phyloP scores from a whole-genome alignment of 768 basidiomycete genomes.

The Lactarius quietus region DNA sequence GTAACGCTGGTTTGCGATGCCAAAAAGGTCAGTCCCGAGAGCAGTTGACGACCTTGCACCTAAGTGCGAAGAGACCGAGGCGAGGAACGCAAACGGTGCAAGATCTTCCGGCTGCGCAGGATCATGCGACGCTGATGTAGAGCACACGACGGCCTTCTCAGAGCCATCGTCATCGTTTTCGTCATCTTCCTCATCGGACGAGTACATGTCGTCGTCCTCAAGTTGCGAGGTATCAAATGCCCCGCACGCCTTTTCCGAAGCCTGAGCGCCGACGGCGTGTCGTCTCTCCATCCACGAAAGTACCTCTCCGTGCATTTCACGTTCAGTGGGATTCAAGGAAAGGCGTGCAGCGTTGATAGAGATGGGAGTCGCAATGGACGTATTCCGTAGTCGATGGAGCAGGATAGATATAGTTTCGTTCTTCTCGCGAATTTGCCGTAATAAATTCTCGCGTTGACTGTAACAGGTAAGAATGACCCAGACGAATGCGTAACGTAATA shows the following conservation, averaged over 20 bases:
- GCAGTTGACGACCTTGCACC: background rate
- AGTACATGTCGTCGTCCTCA: slow-evolving; percentile 32
- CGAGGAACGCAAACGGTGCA: slow-evolving; percentile 23
- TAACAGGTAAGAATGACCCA: background rate
- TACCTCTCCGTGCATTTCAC: slow-evolving; percentile 31
- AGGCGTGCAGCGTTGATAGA: slow-evolving; percentile 31
- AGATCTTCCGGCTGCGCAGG: slow-evolving; percentile 7
- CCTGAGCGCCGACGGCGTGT: slow-evolving; percentile 24
- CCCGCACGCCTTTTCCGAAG: slow-evolving; percentile 25
- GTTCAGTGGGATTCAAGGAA: slow-evolving; percentile 28
- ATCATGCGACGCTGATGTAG: slow-evolving; percentile 4
- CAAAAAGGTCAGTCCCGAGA: slow-evolving; percentile 5
- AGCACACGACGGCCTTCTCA: slow-evolving; percentile 15
- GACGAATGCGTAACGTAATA: no score
- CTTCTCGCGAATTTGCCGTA: slow-evolving; percentile 35
- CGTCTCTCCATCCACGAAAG: slow-evolving; percentile 34
- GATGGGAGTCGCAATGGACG: slow-evolving; percentile 32
- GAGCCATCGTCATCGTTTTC: slow-evolving; percentile 21
- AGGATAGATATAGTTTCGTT: slow-evolving; percentile 31
- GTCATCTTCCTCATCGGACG: slow-evolving; percentile 28
- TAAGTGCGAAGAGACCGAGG: slow-evolving; percentile 17
- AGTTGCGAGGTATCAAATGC: slow-evolving; percentile 33
- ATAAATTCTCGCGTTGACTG: slow-evolving; percentile 33
- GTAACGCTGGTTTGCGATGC: slow-evolving; percentile 24
- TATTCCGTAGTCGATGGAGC: slow-evolving; percentile 30